Evolutionary conservation across 179 eudicot genomes (phyloP).

Genomic region (Silene vulgaris): DNA sequence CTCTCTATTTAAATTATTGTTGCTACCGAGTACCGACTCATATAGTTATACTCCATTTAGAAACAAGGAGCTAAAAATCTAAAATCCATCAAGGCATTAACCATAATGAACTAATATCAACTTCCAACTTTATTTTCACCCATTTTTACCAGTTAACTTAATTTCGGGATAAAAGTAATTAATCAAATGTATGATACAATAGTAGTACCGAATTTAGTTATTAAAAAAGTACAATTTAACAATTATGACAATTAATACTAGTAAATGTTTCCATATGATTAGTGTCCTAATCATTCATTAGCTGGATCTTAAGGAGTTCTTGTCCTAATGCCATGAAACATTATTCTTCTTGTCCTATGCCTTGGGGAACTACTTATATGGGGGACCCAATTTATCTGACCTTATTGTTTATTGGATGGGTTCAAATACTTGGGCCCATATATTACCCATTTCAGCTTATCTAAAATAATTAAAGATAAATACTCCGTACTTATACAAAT

Average conservation of each 20-base stretch:
- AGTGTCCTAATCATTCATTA: background rate
- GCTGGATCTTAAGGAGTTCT: slow-evolving; percentile 17
- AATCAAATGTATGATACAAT: background rate
- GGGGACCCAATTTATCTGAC: slow-evolving; percentile 30
- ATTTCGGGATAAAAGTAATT: background rate
- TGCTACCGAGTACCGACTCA: too few relatives aligned
- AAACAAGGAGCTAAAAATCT: too few relatives aligned
- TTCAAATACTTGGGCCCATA: slow-evolving; percentile 21
- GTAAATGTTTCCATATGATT: background rate
- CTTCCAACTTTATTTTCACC: too few relatives aligned
- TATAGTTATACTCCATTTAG: too few relatives aligned
- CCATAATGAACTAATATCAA: too few relatives aligned
- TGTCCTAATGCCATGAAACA: slow-evolving; percentile 29
- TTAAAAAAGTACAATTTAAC: too few relatives aligned
- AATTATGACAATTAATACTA: too few relatives aligned
- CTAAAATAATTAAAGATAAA: slow-evolving; percentile 12
- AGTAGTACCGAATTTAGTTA: too few relatives aligned
- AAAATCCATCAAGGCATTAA: too few relatives aligned
- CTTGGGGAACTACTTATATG: slow-evolving; percentile 8
- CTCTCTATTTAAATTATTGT: too few relatives aligned
- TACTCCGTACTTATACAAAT: background rate
- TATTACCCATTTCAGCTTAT: slow-evolving; percentile 25
- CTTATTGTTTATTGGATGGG: slow-evolving; percentile 25
- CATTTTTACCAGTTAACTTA: too few relatives aligned
- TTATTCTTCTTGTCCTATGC: slow-evolving; percentile 31